Evolutionary conservation across 257 asterid species (phyloP).

Genomic region (Salvia hispanica): DNA sequence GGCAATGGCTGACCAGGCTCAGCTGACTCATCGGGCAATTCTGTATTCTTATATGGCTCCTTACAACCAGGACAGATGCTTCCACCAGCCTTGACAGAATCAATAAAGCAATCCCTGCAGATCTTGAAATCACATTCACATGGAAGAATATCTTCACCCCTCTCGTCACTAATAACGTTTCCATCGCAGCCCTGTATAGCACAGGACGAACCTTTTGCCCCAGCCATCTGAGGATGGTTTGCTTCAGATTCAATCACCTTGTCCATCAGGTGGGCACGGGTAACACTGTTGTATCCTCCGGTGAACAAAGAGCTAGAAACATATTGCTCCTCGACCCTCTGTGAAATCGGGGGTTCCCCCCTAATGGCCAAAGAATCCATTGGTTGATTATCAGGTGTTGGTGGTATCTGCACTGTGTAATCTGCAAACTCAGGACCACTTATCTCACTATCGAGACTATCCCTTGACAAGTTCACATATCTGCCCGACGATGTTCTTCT

Average conservation of each 20-base stretch:
- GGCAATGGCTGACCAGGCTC: conserved; percentile 56
- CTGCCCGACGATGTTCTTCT: conserved; percentile 82
- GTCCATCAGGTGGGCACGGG: conserved; percentile 95
- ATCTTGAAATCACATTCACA: conserved; percentile 93
- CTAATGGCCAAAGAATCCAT: conserved; percentile 48
- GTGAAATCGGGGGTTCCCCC: conserved; percentile 67
- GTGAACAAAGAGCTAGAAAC: conserved; percentile 85
- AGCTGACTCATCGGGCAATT: conserved; percentile 43
- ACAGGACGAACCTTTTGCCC: conserved; percentile 81
- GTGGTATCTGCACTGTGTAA: conserved; percentile 87
- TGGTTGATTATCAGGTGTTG: conserved; percentile 95
- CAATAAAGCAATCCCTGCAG: conserved; percentile 73
- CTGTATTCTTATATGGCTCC: conserved; percentile 72
- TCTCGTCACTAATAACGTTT: conserved; percentile 79
- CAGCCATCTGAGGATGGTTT: conserved; percentile 93
- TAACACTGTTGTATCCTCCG: conserved; percentile 80
- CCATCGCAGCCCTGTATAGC: conserved; percentile 86
- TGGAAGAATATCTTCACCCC: conserved; percentile 82
- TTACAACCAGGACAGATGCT: conserved; percentile 93
- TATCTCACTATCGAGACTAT: conserved; percentile 86
- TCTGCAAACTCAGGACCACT: conserved; percentile 65
- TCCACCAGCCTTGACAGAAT: conserved; percentile 75
- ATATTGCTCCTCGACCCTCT: conserved; percentile 87
- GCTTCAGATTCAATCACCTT: conserved; percentile 89
- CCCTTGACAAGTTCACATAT: conserved; percentile 83